Conservation (phyloP, 331 rosid genomes). For the Cydonia oblonga region DNA sequence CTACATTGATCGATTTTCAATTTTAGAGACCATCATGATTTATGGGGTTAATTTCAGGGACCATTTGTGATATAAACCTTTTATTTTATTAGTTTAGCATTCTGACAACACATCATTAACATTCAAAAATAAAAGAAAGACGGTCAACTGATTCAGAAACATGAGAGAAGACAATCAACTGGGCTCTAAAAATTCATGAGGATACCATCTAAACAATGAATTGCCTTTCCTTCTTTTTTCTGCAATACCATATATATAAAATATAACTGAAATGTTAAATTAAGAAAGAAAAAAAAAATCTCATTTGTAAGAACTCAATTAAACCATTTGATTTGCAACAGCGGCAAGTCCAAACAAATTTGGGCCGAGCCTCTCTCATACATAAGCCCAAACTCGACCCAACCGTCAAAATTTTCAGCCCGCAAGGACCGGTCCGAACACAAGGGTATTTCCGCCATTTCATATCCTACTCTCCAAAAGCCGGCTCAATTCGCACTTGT, state of each 20-base stretch:
- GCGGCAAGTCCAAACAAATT: not conserved
- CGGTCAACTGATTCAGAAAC: not conserved
- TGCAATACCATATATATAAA: not conserved
- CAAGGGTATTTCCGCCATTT: not conserved
- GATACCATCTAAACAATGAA: not conserved
- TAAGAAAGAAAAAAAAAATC: not conserved
- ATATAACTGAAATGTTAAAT: not conserved
- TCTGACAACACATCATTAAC: no score
- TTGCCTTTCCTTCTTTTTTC: not conserved
- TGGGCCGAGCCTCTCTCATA: not conserved
- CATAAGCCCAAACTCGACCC: not conserved
- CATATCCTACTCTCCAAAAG: not conserved
- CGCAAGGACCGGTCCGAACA: not conserved
- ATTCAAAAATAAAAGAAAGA: no score
- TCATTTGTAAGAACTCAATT: not conserved
- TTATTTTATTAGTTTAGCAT: no score
- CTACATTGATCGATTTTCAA: no score
- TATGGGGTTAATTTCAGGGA: no score
- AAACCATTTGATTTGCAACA: not conserved
- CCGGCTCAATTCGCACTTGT: conserved; percentile 1
- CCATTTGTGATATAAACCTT: no score
- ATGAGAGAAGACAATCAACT: no score
- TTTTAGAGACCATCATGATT: no score
- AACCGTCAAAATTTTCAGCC: not conserved
- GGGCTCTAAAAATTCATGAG: not conserved